Evolutionary conservation across 2,329 filamentous ascomycete genomes (phyloP), one percentile per base, ranked within the genome.

Genomic region (Huntiella savannae): DNA sequence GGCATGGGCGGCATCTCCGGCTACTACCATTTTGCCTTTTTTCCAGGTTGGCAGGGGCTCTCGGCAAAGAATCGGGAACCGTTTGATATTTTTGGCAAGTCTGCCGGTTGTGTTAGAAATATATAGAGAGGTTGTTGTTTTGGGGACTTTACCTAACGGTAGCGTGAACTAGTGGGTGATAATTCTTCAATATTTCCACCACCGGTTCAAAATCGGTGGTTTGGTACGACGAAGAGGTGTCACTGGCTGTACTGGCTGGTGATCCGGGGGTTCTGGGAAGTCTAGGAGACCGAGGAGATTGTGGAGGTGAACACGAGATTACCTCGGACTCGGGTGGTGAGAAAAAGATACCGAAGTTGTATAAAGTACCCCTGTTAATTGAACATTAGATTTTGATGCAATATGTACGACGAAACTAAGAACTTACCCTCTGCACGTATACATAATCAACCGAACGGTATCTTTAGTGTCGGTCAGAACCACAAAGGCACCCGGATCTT

Each of bases 1-100:
- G 0, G 60, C 60, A 46, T 63, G 61, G 0, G 61, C 61, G 0
- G 62, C 59, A 38, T 64, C 62, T 4, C 62, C 62, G 11, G 57
- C 55, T 2, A 63, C 54, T 2, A 56, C 52, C 48, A 62, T 49
- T 5, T 53, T 53, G 0, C 54, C 60, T 33, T 56, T 58, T 11
- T 51, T 53, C 60, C 60, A 63, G 0, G 49, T 56, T 1, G 55
- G 45, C 2, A 63, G 51, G 0, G 60, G 61, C 1, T 51, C 49
- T 13, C 60, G 56, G 40, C 59, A 62, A 1, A 63, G 54, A 3
- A 63, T 49, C 1, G 60, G 58, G 58, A 59, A 63, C 17, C 55
- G 55, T 49, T 57, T 61, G 2, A 60, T 54, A 5, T 62, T 56
- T 5, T 50, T 56, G 17, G 60, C 59, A 47, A 62, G 62, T 15